These are phyloP conservation scores for Solanum hybrid DNA, from an alignment of 305 asterid genomes.

Conservation along the genomic window DNA sequence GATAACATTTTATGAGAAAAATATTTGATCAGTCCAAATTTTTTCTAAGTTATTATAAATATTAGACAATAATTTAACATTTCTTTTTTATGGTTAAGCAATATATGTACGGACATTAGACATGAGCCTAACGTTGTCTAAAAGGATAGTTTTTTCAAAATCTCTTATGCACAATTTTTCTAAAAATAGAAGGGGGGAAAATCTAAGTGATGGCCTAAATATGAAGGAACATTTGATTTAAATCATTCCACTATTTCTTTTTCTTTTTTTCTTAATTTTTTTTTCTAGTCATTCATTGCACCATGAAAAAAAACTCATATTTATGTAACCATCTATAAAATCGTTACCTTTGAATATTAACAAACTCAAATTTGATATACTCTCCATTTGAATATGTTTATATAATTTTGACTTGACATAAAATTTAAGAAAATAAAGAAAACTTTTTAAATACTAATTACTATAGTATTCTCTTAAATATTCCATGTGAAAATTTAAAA, in stretches of 20 bases:
- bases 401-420: not conserved
- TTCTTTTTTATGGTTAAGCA: not conserved
- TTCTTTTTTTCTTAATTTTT: not conserved
- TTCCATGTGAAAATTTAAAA: not conserved
- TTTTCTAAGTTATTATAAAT: not conserved
- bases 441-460: not conserved
- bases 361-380: not conserved
- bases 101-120: not conserved
- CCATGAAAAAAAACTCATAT: not conserved
- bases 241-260: not conserved
- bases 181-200: not conserved
- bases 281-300: not conserved
- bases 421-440: not conserved
- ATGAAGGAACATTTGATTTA: not conserved
- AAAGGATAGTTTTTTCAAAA: not conserved
- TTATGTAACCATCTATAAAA: not conserved
- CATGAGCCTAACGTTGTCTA: not conserved
- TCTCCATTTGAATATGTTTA: not conserved
- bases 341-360: too few species aligned
- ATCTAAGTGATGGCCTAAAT: not conserved
- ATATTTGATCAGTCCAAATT: not conserved
- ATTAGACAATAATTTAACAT: not conserved
- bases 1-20: not conserved
- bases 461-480: not conserved
- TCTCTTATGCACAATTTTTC: not conserved